phyloP scores from a whole-genome alignment of 2,329 filamentous ascomycete genomes.

The Hypoxylon sp. region DNA sequence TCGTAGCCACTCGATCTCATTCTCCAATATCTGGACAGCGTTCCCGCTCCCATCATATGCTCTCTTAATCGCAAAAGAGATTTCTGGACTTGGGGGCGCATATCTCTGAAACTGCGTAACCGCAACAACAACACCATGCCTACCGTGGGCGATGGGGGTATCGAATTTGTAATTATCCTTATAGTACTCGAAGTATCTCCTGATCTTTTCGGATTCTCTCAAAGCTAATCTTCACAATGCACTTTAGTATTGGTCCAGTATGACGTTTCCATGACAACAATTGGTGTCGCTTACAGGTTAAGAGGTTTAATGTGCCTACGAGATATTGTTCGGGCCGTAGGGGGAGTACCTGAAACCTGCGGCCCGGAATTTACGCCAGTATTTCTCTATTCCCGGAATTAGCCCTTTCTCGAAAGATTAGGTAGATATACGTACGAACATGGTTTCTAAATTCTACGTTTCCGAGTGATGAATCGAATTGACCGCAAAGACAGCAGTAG shows the following conservation, averaged over 20 bases:
- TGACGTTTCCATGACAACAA: background rate
- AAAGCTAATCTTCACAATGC: background rate
- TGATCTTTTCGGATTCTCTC: background rate
- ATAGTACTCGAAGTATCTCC: background rate
- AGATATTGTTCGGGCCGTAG: background rate
- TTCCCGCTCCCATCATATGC: background rate
- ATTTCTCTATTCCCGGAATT: background rate
- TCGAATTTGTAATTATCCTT: background rate
- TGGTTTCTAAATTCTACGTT: background rate
- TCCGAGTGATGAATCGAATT: background rate
- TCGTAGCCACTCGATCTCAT: background rate
- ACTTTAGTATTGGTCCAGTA: background rate
- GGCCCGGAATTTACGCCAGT: background rate
- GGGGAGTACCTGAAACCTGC: background rate
- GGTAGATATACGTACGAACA: background rate
- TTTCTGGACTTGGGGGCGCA: background rate
- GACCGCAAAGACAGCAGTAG: background rate
- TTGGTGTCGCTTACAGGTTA: background rate
- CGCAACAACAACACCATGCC: background rate
- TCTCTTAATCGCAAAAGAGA: background rate
- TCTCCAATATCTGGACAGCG: background rate
- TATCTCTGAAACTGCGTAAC: background rate
- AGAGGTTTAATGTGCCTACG: background rate
- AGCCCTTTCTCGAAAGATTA: background rate
- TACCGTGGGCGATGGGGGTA: background rate